Base-by-base conservation (phyloP, 2,329 filamentous ascomycete species). In the Fusarium longipes region DNA sequence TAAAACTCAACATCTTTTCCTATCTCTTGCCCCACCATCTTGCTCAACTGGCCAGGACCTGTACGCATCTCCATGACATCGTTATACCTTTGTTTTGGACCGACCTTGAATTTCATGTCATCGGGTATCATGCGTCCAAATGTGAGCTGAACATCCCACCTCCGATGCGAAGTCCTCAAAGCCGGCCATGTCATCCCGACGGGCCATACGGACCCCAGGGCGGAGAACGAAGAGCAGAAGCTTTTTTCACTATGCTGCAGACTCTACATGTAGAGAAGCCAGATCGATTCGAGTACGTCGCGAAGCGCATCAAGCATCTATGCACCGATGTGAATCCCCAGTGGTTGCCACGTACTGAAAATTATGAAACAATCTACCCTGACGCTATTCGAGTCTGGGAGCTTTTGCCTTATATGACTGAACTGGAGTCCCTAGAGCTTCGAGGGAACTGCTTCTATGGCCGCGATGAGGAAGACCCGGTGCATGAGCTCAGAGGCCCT, bases 71-170 rank as follows among this genome's bases (percentile, higher is more conserved):
- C 18, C 54, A 43, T 5, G 6, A 22, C 2, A 18, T 61, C 5
- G 20, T 25, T 6, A 54, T 38, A 22, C 54, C 68, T 3, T 48
- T 54, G 4, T 18, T 71, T 9, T 71, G 69, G 69, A 36, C 33
- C 22, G 40, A 68, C 4, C 52, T 71, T 38, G 69, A 71, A 18
- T 29, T 66, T 8, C 69, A 71, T 3, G 6, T 40, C 3, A 8
- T 17, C 1, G 57, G 63, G 3, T 68, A 47, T 5, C 69, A 71
- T 20, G 60, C 56, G 12, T 42, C 42, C 14, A 35, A 6, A 0
- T 8, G n/a, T 11, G 38, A 70, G 24, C 4, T 58, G 0, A 53
- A 53, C 2, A 4, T 36, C 0, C 68, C 68, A 7, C 33, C 57
- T 3, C 66, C 68, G 6, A 25, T 51, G 1, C 53, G 45, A 6